phyloP scores from a whole-genome alignment of 345 rosid species.

The Dipteronia sinensis region DNA sequence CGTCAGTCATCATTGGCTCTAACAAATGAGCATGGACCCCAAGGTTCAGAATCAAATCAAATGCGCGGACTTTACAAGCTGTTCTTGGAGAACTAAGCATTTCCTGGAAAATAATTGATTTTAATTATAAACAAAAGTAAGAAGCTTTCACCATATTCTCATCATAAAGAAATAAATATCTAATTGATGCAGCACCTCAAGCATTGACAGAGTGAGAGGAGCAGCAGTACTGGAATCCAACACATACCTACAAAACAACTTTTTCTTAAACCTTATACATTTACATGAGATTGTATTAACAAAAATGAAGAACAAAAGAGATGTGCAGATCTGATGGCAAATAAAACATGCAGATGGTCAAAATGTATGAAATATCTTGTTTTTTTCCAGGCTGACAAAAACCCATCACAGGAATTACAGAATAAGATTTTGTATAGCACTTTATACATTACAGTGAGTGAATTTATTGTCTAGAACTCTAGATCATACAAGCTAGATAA shows the following conservation, averaged over 20 bases:
- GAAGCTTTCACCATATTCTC: conserved; percentile 22
- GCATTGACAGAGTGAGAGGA: conserved; percentile 95
- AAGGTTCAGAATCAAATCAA: conserved; percentile 93
- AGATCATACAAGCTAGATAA: background rate
- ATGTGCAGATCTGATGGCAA: background rate
- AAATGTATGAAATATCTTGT: background rate
- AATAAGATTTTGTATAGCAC: background rate
- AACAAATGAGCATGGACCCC: conserved; percentile 96
- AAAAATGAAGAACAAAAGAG: conserved; percentile 11
- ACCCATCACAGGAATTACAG: background rate
- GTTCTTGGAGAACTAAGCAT: conserved; percentile 85
- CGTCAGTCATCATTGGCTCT: conserved; percentile 76
- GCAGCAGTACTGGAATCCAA: conserved; percentile 95
- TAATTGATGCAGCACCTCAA: conserved; percentile 63
- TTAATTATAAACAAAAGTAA: conserved; percentile 25
- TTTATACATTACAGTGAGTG: background rate
- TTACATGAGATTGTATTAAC: conserved; percentile 6
- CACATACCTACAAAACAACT: conserved; percentile 73
- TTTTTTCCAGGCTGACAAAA: background rate
- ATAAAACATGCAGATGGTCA: background rate
- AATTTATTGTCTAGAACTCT: background rate
- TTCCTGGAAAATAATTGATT: conserved; percentile 56
- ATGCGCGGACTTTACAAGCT: conserved; percentile 83
- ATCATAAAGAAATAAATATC: conserved; percentile 19
- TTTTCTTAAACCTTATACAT: conserved; percentile 13